Conservation (phyloP, 2,329 filamentous ascomycete species). For the Cordyceps tenuipes region DNA sequence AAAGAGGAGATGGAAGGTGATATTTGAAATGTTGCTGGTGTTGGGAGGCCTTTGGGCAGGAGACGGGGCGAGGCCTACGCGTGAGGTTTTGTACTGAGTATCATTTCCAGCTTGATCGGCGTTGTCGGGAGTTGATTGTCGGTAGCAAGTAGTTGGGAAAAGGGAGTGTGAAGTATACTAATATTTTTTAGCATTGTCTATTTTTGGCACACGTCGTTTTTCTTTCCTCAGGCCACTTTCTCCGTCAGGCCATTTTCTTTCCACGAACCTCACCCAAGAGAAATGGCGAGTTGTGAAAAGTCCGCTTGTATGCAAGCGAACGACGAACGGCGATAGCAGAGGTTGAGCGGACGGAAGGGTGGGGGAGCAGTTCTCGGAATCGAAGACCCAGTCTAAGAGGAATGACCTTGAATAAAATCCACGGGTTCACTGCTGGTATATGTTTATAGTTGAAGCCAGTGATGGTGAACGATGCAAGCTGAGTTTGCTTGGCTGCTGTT, state of each 20-base stretch:
- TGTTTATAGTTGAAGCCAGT: neutral
- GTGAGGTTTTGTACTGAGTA: neutral
- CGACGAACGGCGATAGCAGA: no score
- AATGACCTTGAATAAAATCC: neutral
- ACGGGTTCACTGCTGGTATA: neutral
- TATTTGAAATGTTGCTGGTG: neutral
- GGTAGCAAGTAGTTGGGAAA: neutral
- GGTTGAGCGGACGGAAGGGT: no score
- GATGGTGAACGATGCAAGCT: neutral
- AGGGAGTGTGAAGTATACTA: neutral
- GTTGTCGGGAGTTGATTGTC: neutral
- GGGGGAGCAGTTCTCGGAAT: no score
- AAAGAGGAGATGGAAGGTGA: neutral
- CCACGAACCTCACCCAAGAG: no score
- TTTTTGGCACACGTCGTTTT: no score
- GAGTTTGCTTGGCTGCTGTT: neutral
- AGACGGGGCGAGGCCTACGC: neutral
- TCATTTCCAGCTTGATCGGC: constrained; percentile 1
- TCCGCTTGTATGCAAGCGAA: no score
- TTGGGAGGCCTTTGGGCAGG: no score
- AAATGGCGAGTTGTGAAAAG: no score
- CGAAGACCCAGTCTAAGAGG: no score
- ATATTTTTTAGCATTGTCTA: neutral
- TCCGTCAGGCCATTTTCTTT: no score
- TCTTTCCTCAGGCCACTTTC: no score